Percentiles rank a stretch among this genome's conserved stretches.
These are phyloP conservation scores for Phytophthora agathidicida DNA, from an alignment of 352 stramenopile species.

Conservation along the genomic window DNA sequence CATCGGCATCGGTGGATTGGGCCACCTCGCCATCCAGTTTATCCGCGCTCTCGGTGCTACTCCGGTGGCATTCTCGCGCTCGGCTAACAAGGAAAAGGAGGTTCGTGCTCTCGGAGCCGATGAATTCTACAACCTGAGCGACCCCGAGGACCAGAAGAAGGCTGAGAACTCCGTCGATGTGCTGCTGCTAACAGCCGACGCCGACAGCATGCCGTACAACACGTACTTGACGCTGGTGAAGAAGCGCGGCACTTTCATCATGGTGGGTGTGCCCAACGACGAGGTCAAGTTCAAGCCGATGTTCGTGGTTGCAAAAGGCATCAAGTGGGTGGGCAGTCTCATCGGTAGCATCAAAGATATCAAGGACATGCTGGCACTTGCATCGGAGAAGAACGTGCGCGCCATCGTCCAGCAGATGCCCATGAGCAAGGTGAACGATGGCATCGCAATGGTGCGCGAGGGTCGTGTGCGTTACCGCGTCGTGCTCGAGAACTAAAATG, in stretches of 20 bases:
- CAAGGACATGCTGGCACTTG: too few relatives aligned
- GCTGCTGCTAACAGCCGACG: conserved; percentile 35
- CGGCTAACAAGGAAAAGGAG: too few relatives aligned
- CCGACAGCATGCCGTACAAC: conserved; percentile 35
- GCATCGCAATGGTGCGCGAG: not conserved
- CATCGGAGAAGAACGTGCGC: conserved; percentile 58
- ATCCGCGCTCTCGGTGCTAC: conserved; percentile 62
- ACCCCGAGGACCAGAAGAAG: conserved; percentile 27
- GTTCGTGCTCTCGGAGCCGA: too few relatives aligned
- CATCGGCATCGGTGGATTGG: conserved; percentile 45
- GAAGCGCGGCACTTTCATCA: conserved; percentile 18
- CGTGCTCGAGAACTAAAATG: conserved; percentile 26
- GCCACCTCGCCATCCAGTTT: conserved; percentile 50
- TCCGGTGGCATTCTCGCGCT: conserved; percentile 50
- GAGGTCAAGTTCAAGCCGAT: conserved; percentile 49
- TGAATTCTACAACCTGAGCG: too few relatives aligned
- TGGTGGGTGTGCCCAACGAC: conserved; percentile 32
- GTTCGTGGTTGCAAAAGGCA: too few relatives aligned
- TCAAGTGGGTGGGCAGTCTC: not conserved
- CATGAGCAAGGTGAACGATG: conserved; percentile 27
- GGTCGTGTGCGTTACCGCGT: conserved; percentile 7
- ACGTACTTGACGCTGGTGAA: conserved; percentile 17
- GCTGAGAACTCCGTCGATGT: conserved; percentile 18
- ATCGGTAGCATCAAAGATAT: conserved; percentile 4
- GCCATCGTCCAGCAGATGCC: conserved; percentile 45